Conservation (phyloP, 306 rosid species). For the Casuarina glauca region DNA sequence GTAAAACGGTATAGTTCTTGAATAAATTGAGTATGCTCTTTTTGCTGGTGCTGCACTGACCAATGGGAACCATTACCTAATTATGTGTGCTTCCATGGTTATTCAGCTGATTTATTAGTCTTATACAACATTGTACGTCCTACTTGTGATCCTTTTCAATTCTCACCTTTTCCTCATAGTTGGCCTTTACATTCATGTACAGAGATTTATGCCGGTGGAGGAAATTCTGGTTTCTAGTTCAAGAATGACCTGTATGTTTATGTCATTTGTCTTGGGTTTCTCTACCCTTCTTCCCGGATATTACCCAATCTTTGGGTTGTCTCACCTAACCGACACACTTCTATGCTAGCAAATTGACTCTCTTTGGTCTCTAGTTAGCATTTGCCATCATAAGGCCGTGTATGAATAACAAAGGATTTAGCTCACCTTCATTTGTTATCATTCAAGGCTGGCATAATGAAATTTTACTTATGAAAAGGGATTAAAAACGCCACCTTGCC, state of each 20-base stretch:
- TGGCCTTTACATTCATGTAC: neutral
- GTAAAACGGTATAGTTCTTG: neutral
- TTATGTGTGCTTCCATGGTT: slow-evolving; percentile 1
- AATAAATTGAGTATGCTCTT: slow-evolving; percentile 6
- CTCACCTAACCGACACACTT: slow-evolving; percentile 5
- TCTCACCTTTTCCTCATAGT: slow-evolving; percentile 1
- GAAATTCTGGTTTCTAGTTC: neutral
- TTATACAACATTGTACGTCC: neutral
- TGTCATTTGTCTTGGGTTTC: slow-evolving; percentile 6
- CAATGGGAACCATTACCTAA: neutral
- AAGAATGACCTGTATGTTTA: neutral
- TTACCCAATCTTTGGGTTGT: slow-evolving; percentile 7
- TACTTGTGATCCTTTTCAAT: neutral
- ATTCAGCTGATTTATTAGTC: slow-evolving; percentile 7
- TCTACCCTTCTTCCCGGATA: slow-evolving; percentile 22
- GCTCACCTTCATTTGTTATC: slow-evolving; percentile 11
- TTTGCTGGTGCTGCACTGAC: neutral
- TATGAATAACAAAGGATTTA: slow-evolving; percentile 6
- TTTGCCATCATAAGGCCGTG: neutral
- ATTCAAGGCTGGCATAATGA: neutral
- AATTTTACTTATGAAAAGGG: neutral
- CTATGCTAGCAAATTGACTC: slow-evolving; percentile 16
- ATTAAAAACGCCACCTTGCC: neutral
- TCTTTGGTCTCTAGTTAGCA: slow-evolving; percentile 1
- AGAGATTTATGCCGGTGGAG: slow-evolving; percentile 9